Evolutionary conservation across 148 eudicot genomes (phyloP).

Genomic region (Nyssa sinensis): DNA sequence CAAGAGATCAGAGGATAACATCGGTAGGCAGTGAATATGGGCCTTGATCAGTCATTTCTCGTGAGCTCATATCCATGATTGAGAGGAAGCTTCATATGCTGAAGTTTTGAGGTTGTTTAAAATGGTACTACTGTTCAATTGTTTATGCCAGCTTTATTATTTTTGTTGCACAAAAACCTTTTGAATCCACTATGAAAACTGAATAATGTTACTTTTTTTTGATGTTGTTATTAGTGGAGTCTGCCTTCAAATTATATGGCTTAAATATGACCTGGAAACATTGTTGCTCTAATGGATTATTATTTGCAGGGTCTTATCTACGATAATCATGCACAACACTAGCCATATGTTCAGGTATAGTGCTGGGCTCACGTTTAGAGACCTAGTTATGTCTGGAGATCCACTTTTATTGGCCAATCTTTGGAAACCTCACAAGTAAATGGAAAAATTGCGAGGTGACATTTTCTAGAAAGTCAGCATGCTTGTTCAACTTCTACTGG

Average conservation of each 20-base stretch:
- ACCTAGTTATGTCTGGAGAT: not conserved
- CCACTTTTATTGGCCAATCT: not conserved
- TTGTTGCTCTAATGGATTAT: not conserved
- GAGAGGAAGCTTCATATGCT: not conserved
- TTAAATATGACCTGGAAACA: not conserved
- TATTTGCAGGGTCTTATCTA: not conserved
- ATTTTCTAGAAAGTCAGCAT: not conserved
- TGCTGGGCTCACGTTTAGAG: not conserved
- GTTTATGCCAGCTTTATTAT: not conserved
- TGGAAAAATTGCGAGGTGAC: too few relatives aligned
- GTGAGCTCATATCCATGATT: constrained; percentile 54
- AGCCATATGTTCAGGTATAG: too few relatives aligned
- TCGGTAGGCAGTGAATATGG: constrained; percentile 15
- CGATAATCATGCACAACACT: not conserved
- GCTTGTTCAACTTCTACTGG: not conserved
- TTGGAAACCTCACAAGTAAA: not conserved
- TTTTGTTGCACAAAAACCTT: not conserved
- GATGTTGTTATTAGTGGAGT: not conserved
- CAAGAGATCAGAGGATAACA: not conserved
- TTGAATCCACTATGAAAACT: not conserved
- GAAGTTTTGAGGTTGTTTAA: not conserved
- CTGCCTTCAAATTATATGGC: not conserved
- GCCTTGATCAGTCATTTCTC: constrained; percentile 42
- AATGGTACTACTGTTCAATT: not conserved
- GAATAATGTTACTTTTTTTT: not conserved